Evolutionary conservation across 805 yeast species (phyloP).

Genomic region (Suhomyces tanzawaensis): DNA sequence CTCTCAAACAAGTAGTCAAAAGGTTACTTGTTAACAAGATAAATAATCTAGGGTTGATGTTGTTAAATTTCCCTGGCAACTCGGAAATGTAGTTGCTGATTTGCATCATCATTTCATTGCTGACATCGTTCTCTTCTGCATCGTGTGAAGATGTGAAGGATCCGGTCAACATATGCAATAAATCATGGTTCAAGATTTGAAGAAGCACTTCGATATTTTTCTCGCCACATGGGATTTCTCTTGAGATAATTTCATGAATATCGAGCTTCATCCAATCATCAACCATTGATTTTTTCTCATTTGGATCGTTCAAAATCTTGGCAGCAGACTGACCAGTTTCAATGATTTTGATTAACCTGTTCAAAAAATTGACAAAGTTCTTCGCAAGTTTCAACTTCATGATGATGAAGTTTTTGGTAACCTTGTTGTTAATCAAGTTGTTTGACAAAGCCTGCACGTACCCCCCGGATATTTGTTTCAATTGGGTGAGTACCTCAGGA

Average conservation of each 20-base stretch:
- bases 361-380: constrained; percentile 50
- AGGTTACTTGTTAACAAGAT: constrained; percentile 51
- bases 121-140: not conserved
- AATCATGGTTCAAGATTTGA: constrained; percentile 33
- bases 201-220: constrained; percentile 29
- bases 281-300: constrained; percentile 50
- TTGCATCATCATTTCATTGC: constrained; percentile 11
- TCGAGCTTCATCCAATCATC: constrained; percentile 59
- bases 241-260: constrained; percentile 39
- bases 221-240: constrained; percentile 52
- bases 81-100: constrained; percentile 29
- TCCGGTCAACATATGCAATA: constrained; percentile 9
- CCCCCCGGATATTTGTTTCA: constrained; percentile 51
- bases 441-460: constrained; percentile 47
- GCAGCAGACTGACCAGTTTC: constrained; percentile 53
- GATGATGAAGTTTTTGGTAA: constrained; percentile 51
- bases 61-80: constrained; percentile 47
- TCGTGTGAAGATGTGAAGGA: constrained; percentile 1
- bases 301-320: constrained; percentile 40
- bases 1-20: constrained; percentile 59
- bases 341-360: constrained; percentile 52
- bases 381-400: constrained; percentile 55
- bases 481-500: constrained; percentile 48
- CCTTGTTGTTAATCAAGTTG: constrained; percentile 30
- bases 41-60: constrained; percentile 55